Evolutionary conservation across 208 protist genomes (phyloP).

Genomic region (Herpetomonas tarakana): DNA sequence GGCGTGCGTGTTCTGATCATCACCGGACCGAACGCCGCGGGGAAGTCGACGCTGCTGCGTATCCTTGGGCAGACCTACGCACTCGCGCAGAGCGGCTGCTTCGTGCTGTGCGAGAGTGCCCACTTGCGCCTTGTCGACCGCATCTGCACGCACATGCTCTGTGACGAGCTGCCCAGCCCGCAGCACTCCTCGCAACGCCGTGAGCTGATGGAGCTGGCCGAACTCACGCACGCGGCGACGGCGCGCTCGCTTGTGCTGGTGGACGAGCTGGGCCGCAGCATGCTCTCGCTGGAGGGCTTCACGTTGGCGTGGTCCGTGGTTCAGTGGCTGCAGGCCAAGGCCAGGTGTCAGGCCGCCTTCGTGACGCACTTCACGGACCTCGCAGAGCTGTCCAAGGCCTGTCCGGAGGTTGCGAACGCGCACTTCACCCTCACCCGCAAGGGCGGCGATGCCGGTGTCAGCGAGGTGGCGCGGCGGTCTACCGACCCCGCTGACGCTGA

Average conservation of each 20-base stretch:
- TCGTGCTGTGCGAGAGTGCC: conserved; percentile 69
- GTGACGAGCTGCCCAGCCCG: conserved; percentile 57
- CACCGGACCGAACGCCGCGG: conserved; percentile 91
- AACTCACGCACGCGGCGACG: conserved; percentile 85
- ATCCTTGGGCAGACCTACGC: conserved; percentile 87
- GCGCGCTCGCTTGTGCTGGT: conserved; percentile 93
- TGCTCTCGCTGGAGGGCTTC: conserved; percentile 92
- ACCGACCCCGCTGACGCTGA: no score
- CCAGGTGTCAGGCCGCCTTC: conserved; percentile 20
- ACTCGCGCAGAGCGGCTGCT: conserved; percentile 92
- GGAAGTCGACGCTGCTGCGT: conserved; percentile 94
- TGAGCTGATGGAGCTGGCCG: conserved; percentile 72
- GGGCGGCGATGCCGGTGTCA: conserved; percentile 9
- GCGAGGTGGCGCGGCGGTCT: no score
- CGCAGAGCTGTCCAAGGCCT: conserved; percentile 12
- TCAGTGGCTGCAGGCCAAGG: conserved; percentile 42
- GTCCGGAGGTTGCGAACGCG: conserved; percentile 3
- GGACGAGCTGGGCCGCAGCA: conserved; percentile 98
- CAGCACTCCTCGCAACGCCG: conserved; percentile 60
- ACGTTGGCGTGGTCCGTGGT: conserved; percentile 95
- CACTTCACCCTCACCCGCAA: conserved; percentile 45
- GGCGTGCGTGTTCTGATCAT: conserved; percentile 64
- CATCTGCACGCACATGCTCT: conserved; percentile 81
- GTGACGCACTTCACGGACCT: conserved; percentile 41
- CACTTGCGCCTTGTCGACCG: conserved; percentile 63